A percentile compares a stretch with the other conserved stretches of the same genome.
Conservation (phyloP, 306 rosid species). For the Prunus salicina region DNA sequence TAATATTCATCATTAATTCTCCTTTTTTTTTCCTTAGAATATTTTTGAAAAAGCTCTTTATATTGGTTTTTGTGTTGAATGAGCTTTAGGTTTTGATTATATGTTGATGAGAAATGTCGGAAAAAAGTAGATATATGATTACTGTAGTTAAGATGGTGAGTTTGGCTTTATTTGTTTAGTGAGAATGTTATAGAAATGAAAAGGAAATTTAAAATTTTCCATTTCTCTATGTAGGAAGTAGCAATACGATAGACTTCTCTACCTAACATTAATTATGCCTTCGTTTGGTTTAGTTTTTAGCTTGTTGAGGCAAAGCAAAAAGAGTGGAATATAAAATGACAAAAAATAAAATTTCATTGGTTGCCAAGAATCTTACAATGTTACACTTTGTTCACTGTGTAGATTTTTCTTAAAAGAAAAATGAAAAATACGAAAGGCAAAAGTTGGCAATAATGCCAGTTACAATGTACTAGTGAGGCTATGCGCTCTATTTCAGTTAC, state of each 20-base stretch:
- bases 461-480: too few species aligned
- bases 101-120: not conserved
- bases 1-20: slow-evolving; percentile 35
- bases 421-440: not conserved
- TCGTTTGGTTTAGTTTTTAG: not conserved
- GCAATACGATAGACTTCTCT: not conserved
- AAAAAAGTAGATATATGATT: not conserved
- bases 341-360: not conserved
- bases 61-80: not conserved
- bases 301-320: not conserved
- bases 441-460: not conserved
- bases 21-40: not conserved
- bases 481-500: not conserved
- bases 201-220: not conserved
- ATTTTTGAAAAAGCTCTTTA: not conserved
- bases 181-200: not conserved
- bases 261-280: not conserved
- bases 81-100: not conserved
- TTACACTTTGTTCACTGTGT: not conserved
- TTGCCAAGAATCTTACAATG: not conserved
- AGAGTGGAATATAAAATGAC: not conserved
- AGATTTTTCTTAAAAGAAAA: not conserved
- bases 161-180: not conserved
- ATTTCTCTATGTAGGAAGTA: not conserved
- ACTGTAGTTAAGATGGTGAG: not conserved